phyloP scores from a whole-genome alignment of 768 basidiomycete species.

The Suillus decipiens region DNA sequence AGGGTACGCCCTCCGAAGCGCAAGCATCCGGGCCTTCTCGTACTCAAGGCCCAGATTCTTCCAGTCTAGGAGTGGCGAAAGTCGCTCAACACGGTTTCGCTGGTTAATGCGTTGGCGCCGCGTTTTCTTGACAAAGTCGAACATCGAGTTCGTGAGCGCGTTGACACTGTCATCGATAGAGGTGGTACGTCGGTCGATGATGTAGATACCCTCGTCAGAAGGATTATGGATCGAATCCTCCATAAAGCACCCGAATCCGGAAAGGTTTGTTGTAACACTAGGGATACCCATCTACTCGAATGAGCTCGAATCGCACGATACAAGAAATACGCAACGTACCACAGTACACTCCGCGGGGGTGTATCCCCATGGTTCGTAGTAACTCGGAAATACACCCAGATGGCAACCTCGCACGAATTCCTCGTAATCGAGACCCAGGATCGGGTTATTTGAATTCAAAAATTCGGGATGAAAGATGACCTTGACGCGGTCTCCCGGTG shows the following conservation, averaged over 20 bases:
- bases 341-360: conserved; percentile 99
- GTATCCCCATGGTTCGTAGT: conserved; percentile 97
- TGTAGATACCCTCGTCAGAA: conserved; percentile 94
- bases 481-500: conserved; percentile 88
- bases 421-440: conserved; percentile 96
- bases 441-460: conserved; percentile 96
- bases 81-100: conserved; percentile 94
- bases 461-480: conserved; percentile 99
- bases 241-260: conserved; percentile 98
- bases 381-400: conserved; percentile 96
- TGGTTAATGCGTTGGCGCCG: conserved; percentile 98
- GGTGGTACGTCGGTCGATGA: conserved; percentile 88
- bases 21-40: conserved; percentile 90
- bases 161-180: conserved; percentile 91
- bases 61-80: conserved; percentile 95
- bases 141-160: conserved; percentile 77
- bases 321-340: conserved; percentile 43
- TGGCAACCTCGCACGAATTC: conserved; percentile 99
- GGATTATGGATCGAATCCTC: conserved; percentile 96
- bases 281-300: conserved; percentile 89
- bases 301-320: conserved; percentile 15
- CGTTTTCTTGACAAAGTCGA: conserved; percentile 75
- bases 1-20: conserved; percentile 91
- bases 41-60: conserved; percentile 98
- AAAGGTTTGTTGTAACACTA: conserved; percentile 94